Percentiles rank a stretch among this genome's conserved stretches.
phyloP scores from a whole-genome alignment of 495 filamentous ascomycete genomes.

The Paragyromitra xinjiangensis region DNA sequence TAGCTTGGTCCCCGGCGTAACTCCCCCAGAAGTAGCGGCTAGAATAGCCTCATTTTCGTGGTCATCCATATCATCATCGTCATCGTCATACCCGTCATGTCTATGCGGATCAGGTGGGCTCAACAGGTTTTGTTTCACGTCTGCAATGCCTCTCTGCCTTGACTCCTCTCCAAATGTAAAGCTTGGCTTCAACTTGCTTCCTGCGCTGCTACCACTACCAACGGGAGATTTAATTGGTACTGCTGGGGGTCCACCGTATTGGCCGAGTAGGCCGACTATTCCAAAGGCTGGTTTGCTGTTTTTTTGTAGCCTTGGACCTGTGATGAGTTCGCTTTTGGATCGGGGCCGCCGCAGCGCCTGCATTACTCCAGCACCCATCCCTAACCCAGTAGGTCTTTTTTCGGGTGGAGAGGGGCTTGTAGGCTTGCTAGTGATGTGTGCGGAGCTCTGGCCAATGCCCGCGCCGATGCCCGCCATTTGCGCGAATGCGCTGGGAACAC shows the following conservation, averaged over 20 bases:
- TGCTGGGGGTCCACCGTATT: conserved; percentile 47
- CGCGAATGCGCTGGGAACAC: conserved; percentile 49
- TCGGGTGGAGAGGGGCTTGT: conserved; percentile 35
- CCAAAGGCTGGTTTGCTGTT: conserved; percentile 50
- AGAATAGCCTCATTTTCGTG: conserved; percentile 64
- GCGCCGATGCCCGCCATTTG: conserved; percentile 51
- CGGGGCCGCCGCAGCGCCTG: conserved; percentile 69
- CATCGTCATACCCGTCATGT: conserved; percentile 56
- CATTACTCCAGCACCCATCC: conserved; percentile 60
- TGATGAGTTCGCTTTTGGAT: conserved; percentile 78
- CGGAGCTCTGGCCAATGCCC: conserved; percentile 52
- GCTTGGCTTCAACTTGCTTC: conserved; percentile 15
- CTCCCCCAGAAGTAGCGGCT: conserved; percentile 60
- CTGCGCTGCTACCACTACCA: conserved; percentile 38
- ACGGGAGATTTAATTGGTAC: conserved; percentile 50
- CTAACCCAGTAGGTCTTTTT: conserved; percentile 14
- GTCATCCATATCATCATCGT: conserved; percentile 64
- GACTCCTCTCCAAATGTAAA: conserved; percentile 56
- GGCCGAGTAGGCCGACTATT: conserved; percentile 51
- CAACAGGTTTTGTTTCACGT: conserved; percentile 50
- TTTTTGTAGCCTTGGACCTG: conserved; percentile 46
- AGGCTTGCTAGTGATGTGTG: conserved; percentile 33
- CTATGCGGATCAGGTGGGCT: conserved; percentile 40
- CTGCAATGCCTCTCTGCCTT: conserved; percentile 46
- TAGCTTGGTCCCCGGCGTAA: conserved; percentile 59